Base-by-base conservation (phyloP, 257 asterid genomes). In the Solanum piurae region DNA sequence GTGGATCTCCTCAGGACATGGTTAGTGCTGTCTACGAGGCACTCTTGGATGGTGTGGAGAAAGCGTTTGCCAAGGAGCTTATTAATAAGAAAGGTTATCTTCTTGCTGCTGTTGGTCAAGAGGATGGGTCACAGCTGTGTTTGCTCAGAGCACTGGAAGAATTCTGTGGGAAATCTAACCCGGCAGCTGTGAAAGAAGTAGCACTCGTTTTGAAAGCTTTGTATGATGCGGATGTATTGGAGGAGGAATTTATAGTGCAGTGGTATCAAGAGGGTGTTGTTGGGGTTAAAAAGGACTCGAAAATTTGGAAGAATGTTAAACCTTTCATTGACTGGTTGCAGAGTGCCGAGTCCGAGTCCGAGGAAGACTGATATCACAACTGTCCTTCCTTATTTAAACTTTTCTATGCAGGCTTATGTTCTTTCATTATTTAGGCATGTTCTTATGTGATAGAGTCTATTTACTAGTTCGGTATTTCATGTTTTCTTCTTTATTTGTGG, bases 281-380 rank as follows among this genome's bases (percentile, higher is more conserved):
- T 25, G 87, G 89, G 38, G 72, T 68, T 55, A 83, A 84, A 29
- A 89, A 64, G 62, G 89, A 68, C 71, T 62, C 86, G 4, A 87
- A 84, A 36, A 33, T 84, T 14, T 89, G 91, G 91, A 89, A 84
- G 89, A 89, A 89, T 46, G 87, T 69, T 13, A 87, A 87, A 71
- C 89, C 89, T 18, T 87, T 89, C 10, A 74, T 87, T 13, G 88
- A 89, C 12, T 89, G 91, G 89, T 87, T 89, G 64, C 91, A 89
- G 87, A 89, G 89, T 55, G 91, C 91, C 3, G 91, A 89, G 82
- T 89, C 89, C 1, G 91, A 87, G 68, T 74, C 89, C 9, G 91
- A 84, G n/a, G 88, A 87, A 33, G 91, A 89, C 52, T 89, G 88
- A 87, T 9, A 34, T 14, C 58, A n/a, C 68, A 34, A n/a, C 12